Conservation (phyloP, 768 basidiomycete species). For the Candolleomyces eurysporus region DNA sequence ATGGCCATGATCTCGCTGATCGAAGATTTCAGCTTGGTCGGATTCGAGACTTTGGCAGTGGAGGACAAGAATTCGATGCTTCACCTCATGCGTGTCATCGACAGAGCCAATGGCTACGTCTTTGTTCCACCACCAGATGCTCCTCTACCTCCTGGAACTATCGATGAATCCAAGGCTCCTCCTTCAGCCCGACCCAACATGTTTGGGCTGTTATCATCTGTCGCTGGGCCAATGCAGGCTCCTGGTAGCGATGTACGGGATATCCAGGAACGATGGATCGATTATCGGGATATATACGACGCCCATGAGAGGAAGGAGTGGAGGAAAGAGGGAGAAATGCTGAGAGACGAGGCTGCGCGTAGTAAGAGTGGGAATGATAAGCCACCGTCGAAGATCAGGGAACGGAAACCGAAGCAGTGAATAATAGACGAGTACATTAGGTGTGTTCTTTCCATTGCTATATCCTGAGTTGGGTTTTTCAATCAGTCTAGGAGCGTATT, state of each 20-base stretch:
- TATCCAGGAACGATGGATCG: constrained; percentile 94
- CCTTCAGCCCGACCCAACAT: constrained; percentile 57
- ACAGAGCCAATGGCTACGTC: constrained; percentile 90
- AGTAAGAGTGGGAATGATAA: constrained; percentile 7
- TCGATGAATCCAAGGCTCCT: constrained; percentile 33
- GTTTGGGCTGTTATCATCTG: constrained; percentile 65
- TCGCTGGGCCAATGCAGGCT: constrained; percentile 53
- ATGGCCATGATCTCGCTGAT: constrained; percentile 30
- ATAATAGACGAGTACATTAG: too few species aligned
- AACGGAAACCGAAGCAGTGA: constrained; percentile 20
- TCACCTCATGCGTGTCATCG: constrained; percentile 77
- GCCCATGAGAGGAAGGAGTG: constrained; percentile 76
- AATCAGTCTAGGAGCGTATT: too few species aligned
- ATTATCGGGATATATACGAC: constrained; percentile 79
- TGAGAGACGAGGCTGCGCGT: constrained; percentile 42
- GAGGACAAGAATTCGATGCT: constrained; percentile 98
- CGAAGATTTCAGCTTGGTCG: not conserved
- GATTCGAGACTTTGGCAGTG: constrained; percentile 93
- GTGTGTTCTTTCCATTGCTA: too few species aligned
- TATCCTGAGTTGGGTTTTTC: too few species aligned
- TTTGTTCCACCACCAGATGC: constrained; percentile 60
- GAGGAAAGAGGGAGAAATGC: constrained; percentile 68
- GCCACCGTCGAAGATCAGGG: constrained; percentile 22
- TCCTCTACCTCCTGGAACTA: constrained; percentile 31
- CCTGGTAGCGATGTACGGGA: constrained; percentile 59